Evolutionary conservation across 2,329 filamentous ascomycete genomes (phyloP).

Genomic region (Lomentospora prolificans): DNA sequence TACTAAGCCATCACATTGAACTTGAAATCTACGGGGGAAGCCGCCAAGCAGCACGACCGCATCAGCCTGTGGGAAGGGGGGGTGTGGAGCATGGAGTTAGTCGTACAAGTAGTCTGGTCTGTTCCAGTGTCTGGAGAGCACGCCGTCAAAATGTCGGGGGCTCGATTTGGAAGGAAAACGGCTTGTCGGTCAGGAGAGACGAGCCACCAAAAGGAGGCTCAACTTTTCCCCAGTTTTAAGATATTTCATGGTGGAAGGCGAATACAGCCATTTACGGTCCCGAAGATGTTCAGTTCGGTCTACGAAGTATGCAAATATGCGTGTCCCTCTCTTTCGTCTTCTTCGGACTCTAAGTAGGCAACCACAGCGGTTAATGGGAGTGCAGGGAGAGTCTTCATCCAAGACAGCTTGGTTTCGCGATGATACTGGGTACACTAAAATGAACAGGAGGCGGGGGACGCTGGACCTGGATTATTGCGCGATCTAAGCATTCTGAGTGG

Average conservation of each 20-base stretch:
- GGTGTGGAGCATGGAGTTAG: background rate
- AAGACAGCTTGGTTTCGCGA: background rate
- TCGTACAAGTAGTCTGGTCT: background rate
- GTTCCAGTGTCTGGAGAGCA: background rate
- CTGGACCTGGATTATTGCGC: slow-evolving; percentile 3
- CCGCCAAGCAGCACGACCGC: background rate
- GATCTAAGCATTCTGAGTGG: slow-evolving; percentile 3
- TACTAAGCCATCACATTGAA: background rate
- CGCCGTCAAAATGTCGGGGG: background rate
- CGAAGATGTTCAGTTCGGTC: too few species aligned
- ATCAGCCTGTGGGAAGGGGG: background rate
- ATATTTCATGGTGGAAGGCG: too few species aligned
- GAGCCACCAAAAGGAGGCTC: too few species aligned
- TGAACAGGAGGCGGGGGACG: background rate
- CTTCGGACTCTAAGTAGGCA: too few species aligned
- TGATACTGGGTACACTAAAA: background rate
- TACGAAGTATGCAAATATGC: too few species aligned
- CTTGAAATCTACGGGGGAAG: background rate
- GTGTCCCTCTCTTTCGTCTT: too few species aligned
- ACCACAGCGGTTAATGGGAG: too few species aligned
- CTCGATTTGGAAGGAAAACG: too few species aligned
- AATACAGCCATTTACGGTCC: too few species aligned
- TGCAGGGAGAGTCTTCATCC: too few species aligned
- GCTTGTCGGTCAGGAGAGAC: too few species aligned
- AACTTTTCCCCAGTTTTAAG: too few species aligned